Evolutionary conservation across 108 stramenopile genomes (phyloP), one percentile per base, ranked within the genome.

Genomic region (Nitzschia palea): DNA sequence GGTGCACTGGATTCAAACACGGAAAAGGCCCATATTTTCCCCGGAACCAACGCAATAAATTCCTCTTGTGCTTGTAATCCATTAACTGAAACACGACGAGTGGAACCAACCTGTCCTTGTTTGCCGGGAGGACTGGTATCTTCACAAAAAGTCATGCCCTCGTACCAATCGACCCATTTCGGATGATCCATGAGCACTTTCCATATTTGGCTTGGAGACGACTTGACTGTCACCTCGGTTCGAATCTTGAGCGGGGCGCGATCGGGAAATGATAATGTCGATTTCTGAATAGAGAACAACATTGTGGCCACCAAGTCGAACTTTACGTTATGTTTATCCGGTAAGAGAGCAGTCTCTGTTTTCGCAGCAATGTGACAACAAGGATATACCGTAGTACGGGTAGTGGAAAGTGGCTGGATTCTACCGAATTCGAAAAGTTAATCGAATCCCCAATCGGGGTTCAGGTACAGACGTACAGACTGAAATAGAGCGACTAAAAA

Each of bases 11-110:
- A 20, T 22, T 60, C 36, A 22, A 31, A 60, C 8, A 60, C 58
- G 14, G 58, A 60, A 15, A 60, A 60, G 8, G 58, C 58, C 58
- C 58, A 60, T 4, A 60, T 9, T 23, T 37, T 60, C 10, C 23
- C 36, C n/a, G 26, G 29, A n/a, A 31, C 17, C 22, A 40, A 60
- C 8, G 17, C 58, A 60, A 60, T 60, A 22, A 60, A 31, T 40
- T 60, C 58, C 22, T 60, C 58, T 6, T 37, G 12, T 6, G 30
- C 34, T 15, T 22, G 18, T 14, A 60, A 5, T 14, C 58, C 58
- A 40, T 36, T 20, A 3, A 60, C 12, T 6, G 9, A 6, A 12
- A 60, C 30, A 3, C 36, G 33, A 8, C 58, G 58, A 20, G 58
- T 60, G 5, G 36, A 35, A 9, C 58, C 58, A 20, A 37, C 34